These are phyloP conservation scores for Sarcomyxa edulis DNA, from an alignment of 768 basidiomycete species.

Conservation along the genomic window DNA sequence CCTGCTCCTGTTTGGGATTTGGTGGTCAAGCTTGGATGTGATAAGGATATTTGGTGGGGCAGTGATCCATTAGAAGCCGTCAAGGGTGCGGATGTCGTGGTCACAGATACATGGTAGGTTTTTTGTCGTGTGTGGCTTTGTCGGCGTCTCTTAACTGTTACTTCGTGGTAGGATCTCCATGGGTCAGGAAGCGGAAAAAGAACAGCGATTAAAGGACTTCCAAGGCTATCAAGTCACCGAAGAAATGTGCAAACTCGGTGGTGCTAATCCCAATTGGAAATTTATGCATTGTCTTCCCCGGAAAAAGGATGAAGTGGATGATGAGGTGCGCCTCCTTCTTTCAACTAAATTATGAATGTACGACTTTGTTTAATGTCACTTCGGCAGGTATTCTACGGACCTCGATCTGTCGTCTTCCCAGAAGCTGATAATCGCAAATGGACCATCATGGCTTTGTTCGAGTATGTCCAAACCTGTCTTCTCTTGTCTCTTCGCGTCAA, in stretches of 20 bases:
- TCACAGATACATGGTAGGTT: conserved; percentile 92
- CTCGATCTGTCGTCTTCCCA: conserved; percentile 86
- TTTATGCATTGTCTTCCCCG: conserved; percentile 96
- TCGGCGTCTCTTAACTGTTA: neutral
- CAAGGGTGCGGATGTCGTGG: conserved; percentile 84
- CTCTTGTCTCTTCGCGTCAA: neutral
- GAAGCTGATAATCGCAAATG: conserved; percentile 97
- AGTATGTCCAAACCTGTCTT: conserved; percentile 51
- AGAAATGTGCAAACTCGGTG: conserved; percentile 71
- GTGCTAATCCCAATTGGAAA: conserved; percentile 83
- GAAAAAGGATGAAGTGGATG: conserved; percentile 90
- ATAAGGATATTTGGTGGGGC: conserved; percentile 69
- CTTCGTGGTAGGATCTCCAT: conserved; percentile 79
- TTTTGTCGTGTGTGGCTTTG: conserved; percentile 1
- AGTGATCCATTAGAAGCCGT: conserved; percentile 84
- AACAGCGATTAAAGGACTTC: conserved; percentile 80
- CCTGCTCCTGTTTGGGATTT: conserved; percentile 76
- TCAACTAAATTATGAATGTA: neutral
- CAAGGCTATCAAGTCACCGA: conserved; percentile 94
- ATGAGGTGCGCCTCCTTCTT: conserved; percentile 55
- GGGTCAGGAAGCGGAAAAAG: conserved; percentile 96
- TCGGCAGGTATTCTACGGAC: conserved; percentile 90
- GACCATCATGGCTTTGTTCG: conserved; percentile 92
- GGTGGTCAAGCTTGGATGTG: conserved; percentile 70
- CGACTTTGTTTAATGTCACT: conserved; percentile 8